Evolutionary conservation across 495 filamentous ascomycete genomes (phyloP), one percentile per base, ranked within the genome.

Genomic region (Penicilliopsis zonata): DNA sequence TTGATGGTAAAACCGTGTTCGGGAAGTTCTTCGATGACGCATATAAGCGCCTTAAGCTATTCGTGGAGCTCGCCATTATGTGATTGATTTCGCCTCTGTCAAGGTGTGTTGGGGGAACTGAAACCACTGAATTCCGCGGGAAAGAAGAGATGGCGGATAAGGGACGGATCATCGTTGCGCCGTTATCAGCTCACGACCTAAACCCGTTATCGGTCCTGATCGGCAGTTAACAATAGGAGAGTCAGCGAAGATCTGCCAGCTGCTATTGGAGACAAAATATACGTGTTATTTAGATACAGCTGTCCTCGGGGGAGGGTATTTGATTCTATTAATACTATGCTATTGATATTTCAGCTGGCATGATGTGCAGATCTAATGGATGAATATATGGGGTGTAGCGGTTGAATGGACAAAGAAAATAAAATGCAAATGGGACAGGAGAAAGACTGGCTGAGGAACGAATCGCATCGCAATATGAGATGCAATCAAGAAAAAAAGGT

Each of bases 21-120:
- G 44, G 30, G 12, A 46, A 10, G 25, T 41, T 34, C 39, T 42
- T 42, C 4, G 46, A 40, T 36, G 54, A 51, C 16, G 52, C 47
- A 26, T 53, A 55, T 22, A 66, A 34, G 23, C 43, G 46, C 37
- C 61, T 50, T 34, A 66, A 43, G 12, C 50, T 47, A 28, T 42
- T 50, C 38, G 58, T 46, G 14, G 59, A 46, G 30, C 48, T 46
- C 32, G 60, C 54, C 60, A 64, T 64, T 26, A 26, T 57, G 40
- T 4, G 4, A n/a, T n/a, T n/a, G n/a, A n/a, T n/a, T n/a, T 24
- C 7, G 7, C n/a, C 7, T 27, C 36, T 25, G 28, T 30, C 36
- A 26, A 19, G 26, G 20, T 37, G 34, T 41, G 32, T 18, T 46
- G 20, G 18, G 28, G 38, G 45, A 49, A 41, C 46, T 48, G 42